phyloP scores from a whole-genome alignment of 257 asterid species.

The Solanum raphanifolium region DNA sequence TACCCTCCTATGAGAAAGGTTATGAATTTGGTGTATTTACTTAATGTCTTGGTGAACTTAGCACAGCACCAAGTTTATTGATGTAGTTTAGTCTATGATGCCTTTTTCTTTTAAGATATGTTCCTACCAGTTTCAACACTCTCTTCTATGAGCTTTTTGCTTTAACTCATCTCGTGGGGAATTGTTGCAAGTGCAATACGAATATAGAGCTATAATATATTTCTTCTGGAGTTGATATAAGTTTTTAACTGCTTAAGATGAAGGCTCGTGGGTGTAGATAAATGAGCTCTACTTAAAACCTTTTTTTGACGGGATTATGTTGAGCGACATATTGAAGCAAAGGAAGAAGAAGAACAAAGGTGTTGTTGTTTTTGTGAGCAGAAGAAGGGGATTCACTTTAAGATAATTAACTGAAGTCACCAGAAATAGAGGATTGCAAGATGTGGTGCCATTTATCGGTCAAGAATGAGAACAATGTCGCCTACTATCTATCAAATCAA shows the following conservation, averaged over 20 bases:
- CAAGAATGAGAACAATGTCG: not conserved
- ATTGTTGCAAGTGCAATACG: not conserved
- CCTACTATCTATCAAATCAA: not conserved
- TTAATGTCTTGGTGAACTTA: not conserved
- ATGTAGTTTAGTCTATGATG: not conserved
- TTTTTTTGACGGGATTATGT: not conserved
- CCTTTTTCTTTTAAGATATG: not conserved
- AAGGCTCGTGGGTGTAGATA: not conserved
- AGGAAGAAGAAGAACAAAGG: not conserved
- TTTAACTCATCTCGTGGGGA: not conserved
- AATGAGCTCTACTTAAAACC: not conserved
- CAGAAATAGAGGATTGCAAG: not conserved
- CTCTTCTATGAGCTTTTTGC: not conserved
- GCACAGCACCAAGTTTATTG: not conserved
- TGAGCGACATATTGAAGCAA: not conserved
- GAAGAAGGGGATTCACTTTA: not conserved
- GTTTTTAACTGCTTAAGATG: not conserved
- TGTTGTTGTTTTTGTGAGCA: not conserved
- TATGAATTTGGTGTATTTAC: not conserved
- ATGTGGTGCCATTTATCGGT: not conserved
- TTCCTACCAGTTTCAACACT: not conserved
- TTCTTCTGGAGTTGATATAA: not conserved
- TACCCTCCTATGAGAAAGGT: not conserved
- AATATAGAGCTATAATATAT: not conserved
- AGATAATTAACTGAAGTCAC: not conserved